These are phyloP conservation scores for Hypoxylon sp. DNA, from an alignment of 2,329 filamentous ascomycete species.

Conservation along the genomic window DNA sequence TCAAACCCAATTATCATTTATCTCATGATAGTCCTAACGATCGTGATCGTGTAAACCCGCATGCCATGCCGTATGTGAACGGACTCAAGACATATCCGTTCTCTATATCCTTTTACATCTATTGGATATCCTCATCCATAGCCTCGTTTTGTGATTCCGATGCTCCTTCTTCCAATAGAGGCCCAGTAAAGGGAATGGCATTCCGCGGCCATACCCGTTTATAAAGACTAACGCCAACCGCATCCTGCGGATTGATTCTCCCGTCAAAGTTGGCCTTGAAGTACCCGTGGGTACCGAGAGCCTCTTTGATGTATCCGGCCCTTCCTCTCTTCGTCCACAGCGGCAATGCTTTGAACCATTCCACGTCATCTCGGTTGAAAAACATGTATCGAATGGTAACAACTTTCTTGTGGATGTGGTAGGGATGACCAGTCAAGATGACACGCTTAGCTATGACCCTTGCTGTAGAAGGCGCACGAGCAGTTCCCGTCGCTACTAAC, in stretches of 20 bases:
- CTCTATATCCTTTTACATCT: slow-evolving; percentile 15
- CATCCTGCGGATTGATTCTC: slow-evolving; percentile 95
- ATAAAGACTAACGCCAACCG: slow-evolving; percentile 90
- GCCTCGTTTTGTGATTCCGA: slow-evolving; percentile 48
- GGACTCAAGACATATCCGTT: neutral
- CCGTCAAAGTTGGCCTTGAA: slow-evolving; percentile 99
- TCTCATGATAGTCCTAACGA: slow-evolving; percentile 25
- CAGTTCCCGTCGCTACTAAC: slow-evolving; percentile 89
- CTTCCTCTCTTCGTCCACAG: slow-evolving; percentile 93
- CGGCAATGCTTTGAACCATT: slow-evolving; percentile 97
- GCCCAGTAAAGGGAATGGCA: slow-evolving; percentile 65
- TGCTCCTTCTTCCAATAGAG: slow-evolving; percentile 58
- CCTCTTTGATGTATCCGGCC: slow-evolving; percentile 93
- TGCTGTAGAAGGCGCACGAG: slow-evolving; percentile 79
- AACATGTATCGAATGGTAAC: slow-evolving; percentile 99
- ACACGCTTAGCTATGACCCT: slow-evolving; percentile 94
- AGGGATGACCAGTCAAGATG: slow-evolving; percentile 94
- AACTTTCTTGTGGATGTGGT: slow-evolving; percentile 98
- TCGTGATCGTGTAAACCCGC: neutral
- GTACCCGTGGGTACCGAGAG: slow-evolving; percentile 97
- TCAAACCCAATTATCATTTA: slow-evolving; percentile 29
- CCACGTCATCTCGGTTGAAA: slow-evolving; percentile 94
- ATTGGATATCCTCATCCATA: slow-evolving; percentile 60
- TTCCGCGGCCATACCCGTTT: slow-evolving; percentile 87
- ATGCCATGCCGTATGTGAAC: neutral